Evolutionary conservation across 1,284 basidiomycete genomes (phyloP).

Genomic region (Malassezia restricta): DNA sequence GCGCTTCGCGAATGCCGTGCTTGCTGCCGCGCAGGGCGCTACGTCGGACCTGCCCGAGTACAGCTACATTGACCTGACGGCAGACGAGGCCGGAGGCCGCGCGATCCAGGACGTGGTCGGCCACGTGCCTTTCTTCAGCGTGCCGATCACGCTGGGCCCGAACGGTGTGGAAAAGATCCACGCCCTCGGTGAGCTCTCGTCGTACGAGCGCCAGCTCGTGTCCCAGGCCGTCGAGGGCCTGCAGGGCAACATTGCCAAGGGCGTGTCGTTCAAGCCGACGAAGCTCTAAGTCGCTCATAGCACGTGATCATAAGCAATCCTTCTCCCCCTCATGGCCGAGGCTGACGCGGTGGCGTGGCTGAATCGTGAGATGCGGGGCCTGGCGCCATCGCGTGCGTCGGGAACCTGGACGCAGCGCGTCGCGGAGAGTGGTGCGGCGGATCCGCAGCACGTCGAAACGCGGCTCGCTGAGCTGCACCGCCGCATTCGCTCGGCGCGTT

Average conservation of each 20-base stretch:
- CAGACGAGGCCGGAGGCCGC: constrained; percentile 34
- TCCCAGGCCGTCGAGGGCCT: constrained; percentile 51
- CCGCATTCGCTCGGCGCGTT: background rate
- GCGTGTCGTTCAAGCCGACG: constrained; percentile 21
- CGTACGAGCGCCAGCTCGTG: constrained; percentile 50
- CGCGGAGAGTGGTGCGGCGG: background rate
- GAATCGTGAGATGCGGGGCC: background rate
- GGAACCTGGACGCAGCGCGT: constrained; percentile 10
- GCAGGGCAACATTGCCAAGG: constrained; percentile 52
- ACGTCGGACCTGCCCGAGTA: constrained; percentile 26
- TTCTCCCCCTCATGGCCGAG: background rate
- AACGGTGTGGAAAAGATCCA: constrained; percentile 52
- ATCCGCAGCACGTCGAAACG: background rate
- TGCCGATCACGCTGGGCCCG: constrained; percentile 39
- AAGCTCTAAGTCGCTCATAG: constrained; percentile 15
- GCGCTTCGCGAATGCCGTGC: constrained; percentile 34
- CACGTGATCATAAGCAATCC: background rate
- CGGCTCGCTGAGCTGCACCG: background rate
- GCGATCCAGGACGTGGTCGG: constrained; percentile 31
- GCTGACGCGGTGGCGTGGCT: constrained; percentile 2
- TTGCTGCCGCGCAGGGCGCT: constrained; percentile 39
- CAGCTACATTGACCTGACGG: constrained; percentile 39
- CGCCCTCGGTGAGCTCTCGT: constrained; percentile 50
- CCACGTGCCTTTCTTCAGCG: constrained; percentile 39
- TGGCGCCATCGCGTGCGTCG: background rate